Evolutionary conservation across 2,329 filamentous ascomycete species (phyloP), one percentile per base, ranked within the genome.

Genomic region (Venturia effusa): DNA sequence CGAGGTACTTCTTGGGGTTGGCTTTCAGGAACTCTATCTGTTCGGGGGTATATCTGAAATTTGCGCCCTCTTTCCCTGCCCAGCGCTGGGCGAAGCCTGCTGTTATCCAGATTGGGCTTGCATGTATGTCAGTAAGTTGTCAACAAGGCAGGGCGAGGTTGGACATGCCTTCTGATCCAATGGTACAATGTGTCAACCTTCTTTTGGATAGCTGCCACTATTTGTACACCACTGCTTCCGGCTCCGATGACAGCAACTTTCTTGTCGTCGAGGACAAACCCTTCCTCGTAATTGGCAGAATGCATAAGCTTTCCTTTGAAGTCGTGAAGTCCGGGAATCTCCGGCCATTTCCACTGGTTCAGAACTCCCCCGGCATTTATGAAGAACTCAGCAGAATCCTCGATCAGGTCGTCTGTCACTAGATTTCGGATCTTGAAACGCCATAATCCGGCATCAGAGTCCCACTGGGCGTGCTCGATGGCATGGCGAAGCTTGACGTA

Each of bases 401-500:
- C 74, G 32, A 73, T 68, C 8, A 71, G 69, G 30, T 72, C 69
- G 10, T 70, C 70, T 1, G 71, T 74, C 39, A 67, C 67, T 4
- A 75, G 67, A 60, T 77, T 72, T 39, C 71, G 69, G 27, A 78
- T 70, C 6, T 70, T 72, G 27, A 79, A 66, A n/a, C 68, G 69
- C 74, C 77, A 79, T 59, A 72, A 68, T 2, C 75, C 75, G 61
- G 72, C 70, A 1, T 69, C 68, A 5, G 78, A 73, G 64, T 79
- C 72, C 80, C 80, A 82, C 6, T 69, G 70, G 0, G 76, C 78
- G 22, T 74, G 72, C 27, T 75, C 70, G 30, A 82, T 74, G 59
- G 77, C 74, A 66, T 78, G 78, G 34, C 74, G 74, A 37, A 81
- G 67, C 66, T 79, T 79, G 70, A 82, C 73, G 64, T 79, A 76